These are phyloP conservation scores for Kurtzmaniella quercitrusa DNA, from an alignment of 1,139 yeast genomes.

Conservation along the genomic window DNA sequence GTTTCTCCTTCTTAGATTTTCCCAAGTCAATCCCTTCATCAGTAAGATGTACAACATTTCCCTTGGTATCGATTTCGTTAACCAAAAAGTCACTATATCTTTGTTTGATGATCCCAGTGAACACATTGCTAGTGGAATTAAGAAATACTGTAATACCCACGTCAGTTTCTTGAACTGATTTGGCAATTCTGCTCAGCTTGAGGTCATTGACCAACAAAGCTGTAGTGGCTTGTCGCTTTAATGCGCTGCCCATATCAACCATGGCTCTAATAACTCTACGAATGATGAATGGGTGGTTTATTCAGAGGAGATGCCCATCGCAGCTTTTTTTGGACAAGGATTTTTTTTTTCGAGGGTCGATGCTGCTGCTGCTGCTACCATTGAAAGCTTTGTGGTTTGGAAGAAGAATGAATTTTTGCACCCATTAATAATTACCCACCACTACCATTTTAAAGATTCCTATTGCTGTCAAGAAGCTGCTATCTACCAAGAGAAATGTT, in stretches of 20 bases:
- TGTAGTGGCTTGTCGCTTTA: conserved; percentile 1
- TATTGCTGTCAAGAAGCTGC: neutral
- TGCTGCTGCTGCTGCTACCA: neutral
- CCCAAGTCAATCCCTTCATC: conserved; percentile 68
- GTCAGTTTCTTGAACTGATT: conserved; percentile 48
- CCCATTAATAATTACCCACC: neutral
- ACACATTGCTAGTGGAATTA: conserved; percentile 52
- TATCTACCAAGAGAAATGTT: neutral
- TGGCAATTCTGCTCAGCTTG: conserved; percentile 9
- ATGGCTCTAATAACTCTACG: neutral
- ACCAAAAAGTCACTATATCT: conserved; percentile 94
- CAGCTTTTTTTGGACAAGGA: neutral
- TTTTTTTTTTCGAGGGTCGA: neutral
- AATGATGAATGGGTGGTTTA: neutral
- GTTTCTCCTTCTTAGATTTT: conserved; percentile 47
- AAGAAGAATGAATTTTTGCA: neutral
- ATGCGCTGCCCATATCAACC: neutral
- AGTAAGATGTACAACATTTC: conserved; percentile 66
- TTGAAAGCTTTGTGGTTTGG: neutral
- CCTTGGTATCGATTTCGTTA: conserved; percentile 71
- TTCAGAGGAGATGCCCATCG: neutral
- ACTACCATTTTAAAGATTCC: neutral
- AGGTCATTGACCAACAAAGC: conserved; percentile 3
- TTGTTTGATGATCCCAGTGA: conserved; percentile 76
- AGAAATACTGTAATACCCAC: conserved; percentile 83